phyloP scores from a whole-genome alignment of 345 rosid species.

The Pistacia atlantica region DNA sequence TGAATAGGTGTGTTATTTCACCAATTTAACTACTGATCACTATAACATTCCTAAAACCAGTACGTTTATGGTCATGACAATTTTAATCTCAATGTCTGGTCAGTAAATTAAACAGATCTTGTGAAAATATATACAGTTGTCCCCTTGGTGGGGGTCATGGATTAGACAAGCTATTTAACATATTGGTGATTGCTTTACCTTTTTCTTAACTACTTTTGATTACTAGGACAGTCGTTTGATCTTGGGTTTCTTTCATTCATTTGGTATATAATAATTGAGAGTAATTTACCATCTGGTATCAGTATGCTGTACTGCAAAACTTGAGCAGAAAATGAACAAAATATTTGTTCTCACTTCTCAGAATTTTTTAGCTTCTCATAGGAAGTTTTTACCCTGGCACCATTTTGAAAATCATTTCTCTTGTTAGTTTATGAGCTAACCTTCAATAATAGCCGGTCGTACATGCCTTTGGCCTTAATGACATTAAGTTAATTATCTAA shows the following conservation, averaged over 20 bases:
- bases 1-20: neutral
- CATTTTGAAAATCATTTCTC: too few species aligned
- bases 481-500: neutral
- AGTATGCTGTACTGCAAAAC: too few species aligned
- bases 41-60: neutral
- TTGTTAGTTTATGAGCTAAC: neutral
- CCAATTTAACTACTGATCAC: neutral
- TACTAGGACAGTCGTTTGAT: neutral
- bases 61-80: neutral
- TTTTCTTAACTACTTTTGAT: neutral
- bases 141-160: neutral
- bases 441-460: neutral
- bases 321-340: too few species aligned
- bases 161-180: too few species aligned
- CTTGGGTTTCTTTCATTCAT: too few species aligned
- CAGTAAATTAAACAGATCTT: too few species aligned
- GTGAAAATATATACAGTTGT: neutral
- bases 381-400: neutral
- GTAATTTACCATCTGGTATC: too few species aligned
- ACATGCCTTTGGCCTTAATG: slow-evolving; percentile 4
- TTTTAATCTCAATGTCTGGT: too few species aligned
- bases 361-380: too few species aligned
- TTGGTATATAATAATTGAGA: too few species aligned
- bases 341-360: neutral
- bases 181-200: neutral